A percentile compares a stretch with the other conserved stretches of the same genome.
phyloP scores from a whole-genome alignment of 805 yeast species.

The Lipomyces anomalus region DNA sequence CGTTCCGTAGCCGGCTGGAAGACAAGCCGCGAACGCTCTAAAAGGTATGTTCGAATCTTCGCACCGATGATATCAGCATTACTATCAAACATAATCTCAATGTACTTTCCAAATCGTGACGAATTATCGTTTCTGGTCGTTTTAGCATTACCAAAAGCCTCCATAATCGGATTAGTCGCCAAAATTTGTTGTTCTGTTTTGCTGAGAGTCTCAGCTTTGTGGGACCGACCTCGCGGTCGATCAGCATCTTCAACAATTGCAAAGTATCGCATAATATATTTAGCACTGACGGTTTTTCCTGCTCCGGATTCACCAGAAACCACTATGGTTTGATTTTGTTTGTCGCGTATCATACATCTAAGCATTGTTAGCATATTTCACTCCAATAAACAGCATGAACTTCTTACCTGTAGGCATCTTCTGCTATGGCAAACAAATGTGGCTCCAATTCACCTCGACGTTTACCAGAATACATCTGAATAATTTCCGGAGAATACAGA shows the following conservation, averaged over 20 bases:
- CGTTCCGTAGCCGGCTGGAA: constrained; percentile 89
- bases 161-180: constrained; percentile 96
- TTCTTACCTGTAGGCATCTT: constrained; percentile 65
- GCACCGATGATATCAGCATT: constrained; percentile 85
- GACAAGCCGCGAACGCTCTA: constrained; percentile 90
- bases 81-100: constrained; percentile 80
- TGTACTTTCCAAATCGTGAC: constrained; percentile 93
- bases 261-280: constrained; percentile 94
- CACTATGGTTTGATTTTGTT: constrained; percentile 86
- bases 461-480: constrained; percentile 90
- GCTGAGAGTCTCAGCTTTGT: constrained; percentile 59
- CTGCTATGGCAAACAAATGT: constrained; percentile 94
- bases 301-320: constrained; percentile 99
- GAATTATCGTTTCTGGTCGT: constrained; percentile 97
- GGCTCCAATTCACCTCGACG: constrained; percentile 95
- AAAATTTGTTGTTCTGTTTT: constrained; percentile 88
- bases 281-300: constrained; percentile 96
- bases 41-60: constrained; percentile 80
- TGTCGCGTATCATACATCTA: constrained; percentile 82
- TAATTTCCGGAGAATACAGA: constrained; percentile 83
- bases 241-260: constrained; percentile 75
- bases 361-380: neutral
- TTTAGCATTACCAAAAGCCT: constrained; percentile 97
- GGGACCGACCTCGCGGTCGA: constrained; percentile 28
- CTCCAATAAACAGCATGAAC: neutral